Conservation (phyloP, 2,329 filamentous ascomycete species). For the Sarocladium kiliense region DNA sequence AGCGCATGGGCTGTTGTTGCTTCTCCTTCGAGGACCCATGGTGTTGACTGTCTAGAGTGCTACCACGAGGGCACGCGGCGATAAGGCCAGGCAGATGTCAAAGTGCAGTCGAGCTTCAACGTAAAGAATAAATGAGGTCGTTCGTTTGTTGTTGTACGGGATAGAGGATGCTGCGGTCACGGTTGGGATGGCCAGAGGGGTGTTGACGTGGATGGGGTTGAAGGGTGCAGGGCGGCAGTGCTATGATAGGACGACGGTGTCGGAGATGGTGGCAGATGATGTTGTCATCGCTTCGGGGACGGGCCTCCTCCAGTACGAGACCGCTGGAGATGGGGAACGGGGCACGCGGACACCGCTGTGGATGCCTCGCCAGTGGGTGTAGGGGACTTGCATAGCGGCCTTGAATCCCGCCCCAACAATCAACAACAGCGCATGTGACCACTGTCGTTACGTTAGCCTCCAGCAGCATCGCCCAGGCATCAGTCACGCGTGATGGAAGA, state of each 20-base stretch:
- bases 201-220: constrained; percentile 3
- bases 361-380: no score
- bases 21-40: background rate
- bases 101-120: background rate
- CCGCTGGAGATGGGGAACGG: background rate
- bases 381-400: no score
- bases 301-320: background rate
- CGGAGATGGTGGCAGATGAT: constrained; percentile 12
- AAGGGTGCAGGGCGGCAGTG: background rate
- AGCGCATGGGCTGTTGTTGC: constrained; percentile 31
- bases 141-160: background rate
- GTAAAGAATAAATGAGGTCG: background rate
- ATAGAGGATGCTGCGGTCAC: background rate
- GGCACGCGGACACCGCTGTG: constrained; percentile 8
- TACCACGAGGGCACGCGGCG: background rate
- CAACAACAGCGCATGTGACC: constrained; percentile 7
- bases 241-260: background rate
- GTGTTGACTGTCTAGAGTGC: background rate
- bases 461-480: background rate
- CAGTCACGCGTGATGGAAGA: background rate
- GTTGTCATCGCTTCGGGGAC: constrained; percentile 14
- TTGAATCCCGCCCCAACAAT: constrained; percentile 7
- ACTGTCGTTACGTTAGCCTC: background rate
- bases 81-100: background rate
- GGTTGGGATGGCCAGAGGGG: background rate